These are phyloP conservation scores for Coniochaeta sp. DNA, from an alignment of 2,329 filamentous ascomycete genomes.

Conservation along the genomic window DNA sequence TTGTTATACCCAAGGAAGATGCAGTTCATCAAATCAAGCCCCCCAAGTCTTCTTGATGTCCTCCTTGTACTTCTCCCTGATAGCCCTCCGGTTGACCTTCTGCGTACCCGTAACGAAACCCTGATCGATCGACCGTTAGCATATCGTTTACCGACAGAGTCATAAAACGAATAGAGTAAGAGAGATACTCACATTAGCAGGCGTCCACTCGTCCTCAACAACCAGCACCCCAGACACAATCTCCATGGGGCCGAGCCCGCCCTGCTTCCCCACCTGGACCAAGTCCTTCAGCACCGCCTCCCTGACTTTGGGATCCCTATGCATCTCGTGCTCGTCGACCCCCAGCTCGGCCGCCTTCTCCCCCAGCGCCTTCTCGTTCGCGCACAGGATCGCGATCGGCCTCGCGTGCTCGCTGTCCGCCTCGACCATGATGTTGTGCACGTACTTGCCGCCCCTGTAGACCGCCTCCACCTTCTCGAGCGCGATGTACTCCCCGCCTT, in stretches of 20 bases:
- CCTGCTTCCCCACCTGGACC: conserved; percentile 54
- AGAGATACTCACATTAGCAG: conserved; percentile 63
- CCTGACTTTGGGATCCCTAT: conserved; percentile 59
- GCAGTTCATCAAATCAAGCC: neutral
- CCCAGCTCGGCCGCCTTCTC: conserved; percentile 40
- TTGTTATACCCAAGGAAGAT: neutral
- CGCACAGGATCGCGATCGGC: conserved; percentile 73
- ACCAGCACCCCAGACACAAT: conserved; percentile 70
- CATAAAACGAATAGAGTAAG: neutral
- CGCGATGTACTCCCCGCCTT: conserved; percentile 93
- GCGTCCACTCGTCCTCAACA: conserved; percentile 82
- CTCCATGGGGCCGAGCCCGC: conserved; percentile 64
- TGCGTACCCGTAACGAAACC: conserved; percentile 55
- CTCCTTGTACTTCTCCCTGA: conserved; percentile 42
- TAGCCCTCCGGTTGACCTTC: conserved; percentile 48
- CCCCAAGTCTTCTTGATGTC: conserved; percentile 29
- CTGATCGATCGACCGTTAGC: conserved; percentile 21
- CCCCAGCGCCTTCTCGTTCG: conserved; percentile 56
- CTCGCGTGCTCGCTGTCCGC: conserved; percentile 68
- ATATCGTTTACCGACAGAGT: conserved; percentile 5
- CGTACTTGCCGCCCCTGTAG: conserved; percentile 72
- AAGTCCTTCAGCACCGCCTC: conserved; percentile 59
- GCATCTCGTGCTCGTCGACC: conserved; percentile 58
- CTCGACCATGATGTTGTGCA: conserved; percentile 82
- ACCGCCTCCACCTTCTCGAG: conserved; percentile 92